Base-by-base conservation (phyloP, 2,329 filamentous ascomycete species). In the Cercospora sp. region DNA sequence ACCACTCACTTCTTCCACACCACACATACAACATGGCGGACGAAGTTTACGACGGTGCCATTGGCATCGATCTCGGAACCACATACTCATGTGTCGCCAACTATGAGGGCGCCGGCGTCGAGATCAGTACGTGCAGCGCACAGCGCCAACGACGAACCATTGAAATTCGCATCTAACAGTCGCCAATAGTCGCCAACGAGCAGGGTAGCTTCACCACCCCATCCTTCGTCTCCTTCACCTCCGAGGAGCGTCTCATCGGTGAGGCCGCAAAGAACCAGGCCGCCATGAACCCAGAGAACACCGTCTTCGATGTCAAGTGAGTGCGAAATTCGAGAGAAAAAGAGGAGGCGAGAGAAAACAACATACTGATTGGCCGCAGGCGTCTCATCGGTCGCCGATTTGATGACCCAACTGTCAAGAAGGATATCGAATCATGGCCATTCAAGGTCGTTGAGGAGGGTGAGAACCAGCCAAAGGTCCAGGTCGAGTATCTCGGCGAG, bases 231-330 rank as follows among this genome's bases (percentile, higher is more conserved):
- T 97, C 93, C 78, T 99, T 99, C 90, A 97, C 93, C 82, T 90
- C 94, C 79, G 93, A 97, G 87, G 95, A 99, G 89, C 94, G 95
- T 84, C 87, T 99, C 85, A 98, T 98, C 80, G 95, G 95, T 87
- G 95, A 98, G 89, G 94, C 95, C 71, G 95, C 95, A 81, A 99
- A 98, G 92, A 99, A 99, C 88, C 94, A 97, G 90, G 95, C 94
- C 81, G 94, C 95, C 80, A 97, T 98, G 93, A 99, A 99, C 92
- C 95, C 95, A 73, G 84, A 84, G 81, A 98, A 98, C 88, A 99
- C 95, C 78, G 88, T 99, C 85, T 99, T 98, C 86, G 95, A 99
- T 85, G 92, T 97, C 89, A 99, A 98, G 77, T 77, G 73, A 77
- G 75, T 73, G 60, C 55, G 53, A 51, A 59, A 59, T 59, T 33